A percentile compares a stretch with the other conserved stretches of the same genome.
These are phyloP conservation scores for Oxyria digyna DNA, from an alignment of 148 eudicot genomes.

Conservation along the genomic window DNA sequence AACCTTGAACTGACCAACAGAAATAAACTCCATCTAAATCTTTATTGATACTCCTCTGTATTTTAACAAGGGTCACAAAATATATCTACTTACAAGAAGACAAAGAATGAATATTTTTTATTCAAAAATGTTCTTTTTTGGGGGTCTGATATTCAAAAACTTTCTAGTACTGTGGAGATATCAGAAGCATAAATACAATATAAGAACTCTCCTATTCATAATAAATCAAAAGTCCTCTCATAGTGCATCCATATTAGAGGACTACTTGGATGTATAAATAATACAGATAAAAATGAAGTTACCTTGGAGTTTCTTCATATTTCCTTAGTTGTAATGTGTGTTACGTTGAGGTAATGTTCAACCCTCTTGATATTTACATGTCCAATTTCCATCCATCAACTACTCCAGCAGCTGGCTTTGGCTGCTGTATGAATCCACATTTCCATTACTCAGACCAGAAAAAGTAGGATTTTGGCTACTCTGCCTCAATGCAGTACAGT, in stretches of 20 bases:
- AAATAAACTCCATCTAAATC: not conserved
- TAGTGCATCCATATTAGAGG: not conserved
- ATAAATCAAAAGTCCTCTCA: not conserved
- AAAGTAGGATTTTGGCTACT: not conserved
- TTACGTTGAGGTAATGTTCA: not conserved
- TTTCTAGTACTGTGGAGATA: not conserved
- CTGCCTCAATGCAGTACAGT: not conserved
- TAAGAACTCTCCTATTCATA: not conserved
- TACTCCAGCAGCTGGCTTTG: not conserved
- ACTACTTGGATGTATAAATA: not conserved
- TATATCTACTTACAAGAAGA: not conserved
- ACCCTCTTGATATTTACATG: not conserved
- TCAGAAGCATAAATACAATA: constrained; percentile 4
- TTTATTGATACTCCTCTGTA: not conserved
- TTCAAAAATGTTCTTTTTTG: no score
- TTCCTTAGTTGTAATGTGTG: not conserved
- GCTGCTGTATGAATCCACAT: not conserved
- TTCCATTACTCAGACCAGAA: not conserved
- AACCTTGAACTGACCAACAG: not conserved
- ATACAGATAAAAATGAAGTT: not conserved
- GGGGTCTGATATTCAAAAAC: not conserved
- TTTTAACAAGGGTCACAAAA: not conserved
- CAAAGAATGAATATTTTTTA: not conserved
- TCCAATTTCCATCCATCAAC: not conserved
- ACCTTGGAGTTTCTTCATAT: not conserved